Conservation (phyloP, 345 rosid genomes). For the Viola odorata region DNA sequence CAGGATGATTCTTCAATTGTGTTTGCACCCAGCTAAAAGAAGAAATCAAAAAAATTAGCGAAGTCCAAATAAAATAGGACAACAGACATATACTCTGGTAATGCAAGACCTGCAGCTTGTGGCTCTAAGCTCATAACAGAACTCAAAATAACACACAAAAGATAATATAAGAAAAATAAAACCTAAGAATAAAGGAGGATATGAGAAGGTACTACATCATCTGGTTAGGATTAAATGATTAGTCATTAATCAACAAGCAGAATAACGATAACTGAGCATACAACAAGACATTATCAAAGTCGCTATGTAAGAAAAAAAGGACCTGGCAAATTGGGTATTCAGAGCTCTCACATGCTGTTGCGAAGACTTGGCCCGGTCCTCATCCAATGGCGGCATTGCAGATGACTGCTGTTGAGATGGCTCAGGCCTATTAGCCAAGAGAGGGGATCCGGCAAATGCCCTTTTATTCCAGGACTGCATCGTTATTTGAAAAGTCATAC, state of each 20-base stretch:
- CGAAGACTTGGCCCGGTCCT: constrained; percentile 60
- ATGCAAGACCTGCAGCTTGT: neutral
- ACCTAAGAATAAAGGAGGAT: neutral
- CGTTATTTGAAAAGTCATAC: constrained; percentile 1
- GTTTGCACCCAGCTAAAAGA: constrained; percentile 78
- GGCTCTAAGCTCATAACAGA: neutral
- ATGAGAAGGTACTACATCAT: neutral
- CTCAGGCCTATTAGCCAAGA: constrained; percentile 50
- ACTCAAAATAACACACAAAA: neutral
- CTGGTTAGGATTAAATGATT: neutral
- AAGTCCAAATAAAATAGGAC: neutral
- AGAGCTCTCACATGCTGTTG: constrained; percentile 86
- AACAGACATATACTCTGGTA: neutral
- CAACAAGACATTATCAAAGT: neutral
- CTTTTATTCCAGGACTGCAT: constrained; percentile 69
- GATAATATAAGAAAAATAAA: neutral
- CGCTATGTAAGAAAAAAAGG: constrained; percentile 1
- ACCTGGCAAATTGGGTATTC: constrained; percentile 93
- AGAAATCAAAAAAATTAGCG: neutral
- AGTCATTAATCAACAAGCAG: neutral
- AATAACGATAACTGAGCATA: neutral
- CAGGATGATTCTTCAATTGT: constrained; percentile 86
- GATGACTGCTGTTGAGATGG: constrained; percentile 38
- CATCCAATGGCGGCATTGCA: constrained; percentile 36
- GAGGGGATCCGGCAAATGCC: constrained; percentile 49